Evolutionary conservation across 75 land plant species (phyloP).

Genomic region (Sequoiadendron giganteum): DNA sequence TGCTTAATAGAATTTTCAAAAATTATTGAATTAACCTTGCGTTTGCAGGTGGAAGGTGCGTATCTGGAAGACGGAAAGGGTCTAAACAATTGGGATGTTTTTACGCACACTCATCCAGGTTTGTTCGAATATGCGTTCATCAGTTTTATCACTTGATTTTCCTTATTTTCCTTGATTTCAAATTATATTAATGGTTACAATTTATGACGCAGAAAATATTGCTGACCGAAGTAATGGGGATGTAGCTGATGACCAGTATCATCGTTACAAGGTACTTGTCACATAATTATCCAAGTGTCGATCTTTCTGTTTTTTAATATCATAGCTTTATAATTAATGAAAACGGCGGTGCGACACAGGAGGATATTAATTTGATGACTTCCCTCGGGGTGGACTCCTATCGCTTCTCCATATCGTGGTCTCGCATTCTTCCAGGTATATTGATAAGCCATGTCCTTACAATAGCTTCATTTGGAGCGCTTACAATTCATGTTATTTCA

Average conservation of each 20-base stretch:
- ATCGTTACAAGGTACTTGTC: conserved; percentile 33
- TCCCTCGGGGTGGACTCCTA: conserved; percentile 30
- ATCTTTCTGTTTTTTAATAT: background rate
- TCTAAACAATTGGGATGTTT: conserved; percentile 32
- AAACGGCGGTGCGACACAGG: conserved; percentile 10
- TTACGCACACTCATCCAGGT: conserved; percentile 38
- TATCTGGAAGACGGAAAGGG: conserved; percentile 30
- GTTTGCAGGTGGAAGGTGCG: conserved; percentile 54
- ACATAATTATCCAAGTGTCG: background rate
- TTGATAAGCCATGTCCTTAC: no score
- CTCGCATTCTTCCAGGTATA: conserved; percentile 36
- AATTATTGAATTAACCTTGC: no score
- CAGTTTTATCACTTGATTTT: background rate
- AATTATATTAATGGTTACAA: background rate
- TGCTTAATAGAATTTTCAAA: no score
- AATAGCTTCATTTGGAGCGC: conserved; percentile 4
- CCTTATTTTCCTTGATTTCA: background rate
- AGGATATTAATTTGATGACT: conserved; percentile 34
- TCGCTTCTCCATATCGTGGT: conserved; percentile 43
- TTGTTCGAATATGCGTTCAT: background rate
- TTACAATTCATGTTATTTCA: no score
- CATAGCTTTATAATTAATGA: background rate
- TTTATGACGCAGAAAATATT: conserved; percentile 25
- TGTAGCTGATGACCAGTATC: conserved; percentile 45
- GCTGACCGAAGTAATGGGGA: conserved; percentile 43